Conservation (phyloP, 495 filamentous ascomycete genomes). For the Pseudomonodictys pantanalensis region DNA sequence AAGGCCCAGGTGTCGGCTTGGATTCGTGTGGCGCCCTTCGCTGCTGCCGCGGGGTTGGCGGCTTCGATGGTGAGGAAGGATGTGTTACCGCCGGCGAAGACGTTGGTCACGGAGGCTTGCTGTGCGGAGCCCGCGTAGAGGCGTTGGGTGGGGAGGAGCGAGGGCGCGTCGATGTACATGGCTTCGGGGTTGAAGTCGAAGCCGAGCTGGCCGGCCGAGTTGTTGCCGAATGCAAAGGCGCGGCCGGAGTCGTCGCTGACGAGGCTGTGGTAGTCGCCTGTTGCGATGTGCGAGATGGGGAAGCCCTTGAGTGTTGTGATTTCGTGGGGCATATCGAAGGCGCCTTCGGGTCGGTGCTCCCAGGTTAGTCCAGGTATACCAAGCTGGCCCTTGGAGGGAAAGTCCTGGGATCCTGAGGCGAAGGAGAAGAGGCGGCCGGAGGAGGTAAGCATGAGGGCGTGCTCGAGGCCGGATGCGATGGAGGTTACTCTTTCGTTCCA, state of each 20-base stretch:
- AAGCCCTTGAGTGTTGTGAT: constrained; percentile 61
- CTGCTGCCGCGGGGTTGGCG: constrained; percentile 49
- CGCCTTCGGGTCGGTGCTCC: constrained; percentile 69
- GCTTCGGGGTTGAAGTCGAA: constrained; percentile 61
- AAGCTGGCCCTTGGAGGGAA: constrained; percentile 79
- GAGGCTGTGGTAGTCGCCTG: constrained; percentile 85
- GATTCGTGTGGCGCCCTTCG: constrained; percentile 44
- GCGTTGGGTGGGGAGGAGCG: constrained; percentile 60
- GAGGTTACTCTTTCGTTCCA: constrained; percentile 73
- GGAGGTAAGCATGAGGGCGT: constrained; percentile 81
- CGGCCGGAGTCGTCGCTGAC: constrained; percentile 68
- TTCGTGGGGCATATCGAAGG: constrained; percentile 78
- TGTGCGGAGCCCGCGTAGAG: constrained; percentile 65
- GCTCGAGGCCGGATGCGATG: constrained; percentile 75
- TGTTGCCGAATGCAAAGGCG: constrained; percentile 89
- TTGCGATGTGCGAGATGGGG: constrained; percentile 66
- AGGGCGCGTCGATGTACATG: constrained; percentile 65
- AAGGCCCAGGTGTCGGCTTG: constrained; percentile 81
- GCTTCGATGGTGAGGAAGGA: constrained; percentile 86
- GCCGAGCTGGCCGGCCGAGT: constrained; percentile 81
- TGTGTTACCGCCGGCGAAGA: constrained; percentile 81
- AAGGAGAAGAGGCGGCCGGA: constrained; percentile 81
- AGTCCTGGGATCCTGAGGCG: constrained; percentile 71
- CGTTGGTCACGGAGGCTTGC: constrained; percentile 60
- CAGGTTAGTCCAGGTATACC: constrained; percentile 80